phyloP scores from a whole-genome alignment of 148 eudicot species.

The Camellia lanceoleosa region DNA sequence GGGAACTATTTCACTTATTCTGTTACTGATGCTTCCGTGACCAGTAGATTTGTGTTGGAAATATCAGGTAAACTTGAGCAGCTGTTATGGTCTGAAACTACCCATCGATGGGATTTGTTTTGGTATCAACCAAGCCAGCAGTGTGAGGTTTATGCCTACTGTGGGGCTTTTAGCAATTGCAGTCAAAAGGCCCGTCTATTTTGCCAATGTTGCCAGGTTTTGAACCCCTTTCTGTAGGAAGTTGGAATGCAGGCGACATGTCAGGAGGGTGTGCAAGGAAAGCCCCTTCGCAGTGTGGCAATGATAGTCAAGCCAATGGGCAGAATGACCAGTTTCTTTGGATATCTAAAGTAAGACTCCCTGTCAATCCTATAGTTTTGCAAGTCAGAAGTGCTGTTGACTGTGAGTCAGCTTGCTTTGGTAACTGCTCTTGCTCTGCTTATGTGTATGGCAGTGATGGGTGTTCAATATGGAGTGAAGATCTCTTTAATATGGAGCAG shows the following conservation, averaged over 20 bases:
- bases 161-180: constrained; percentile 29
- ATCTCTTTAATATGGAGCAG: constrained; percentile 28
- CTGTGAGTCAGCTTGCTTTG: constrained; percentile 31
- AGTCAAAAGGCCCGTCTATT: constrained; percentile 14
- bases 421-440: constrained; percentile 30
- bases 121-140: constrained; percentile 33
- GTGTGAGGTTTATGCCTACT: constrained; percentile 30
- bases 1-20: constrained; percentile 32
- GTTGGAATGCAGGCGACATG: constrained; percentile 21
- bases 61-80: constrained; percentile 24
- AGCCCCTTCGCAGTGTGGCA: constrained; percentile 18
- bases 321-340: constrained; percentile 20
- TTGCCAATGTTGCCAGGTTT: constrained; percentile 26
- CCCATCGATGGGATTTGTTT: constrained; percentile 26
- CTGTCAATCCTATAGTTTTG: neutral
- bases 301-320: neutral
- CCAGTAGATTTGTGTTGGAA: constrained; percentile 27
- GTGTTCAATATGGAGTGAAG: constrained; percentile 28
- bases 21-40: no score
- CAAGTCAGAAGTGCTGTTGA: constrained; percentile 13
- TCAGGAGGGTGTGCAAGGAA: constrained; percentile 26
- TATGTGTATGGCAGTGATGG: constrained; percentile 25
- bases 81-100: neutral
- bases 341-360: constrained; percentile 10
- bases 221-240: neutral